Evolutionary conservation across 2,329 filamentous ascomycete species (phyloP).

Genomic region (Ophiostoma pallidulum): DNA sequence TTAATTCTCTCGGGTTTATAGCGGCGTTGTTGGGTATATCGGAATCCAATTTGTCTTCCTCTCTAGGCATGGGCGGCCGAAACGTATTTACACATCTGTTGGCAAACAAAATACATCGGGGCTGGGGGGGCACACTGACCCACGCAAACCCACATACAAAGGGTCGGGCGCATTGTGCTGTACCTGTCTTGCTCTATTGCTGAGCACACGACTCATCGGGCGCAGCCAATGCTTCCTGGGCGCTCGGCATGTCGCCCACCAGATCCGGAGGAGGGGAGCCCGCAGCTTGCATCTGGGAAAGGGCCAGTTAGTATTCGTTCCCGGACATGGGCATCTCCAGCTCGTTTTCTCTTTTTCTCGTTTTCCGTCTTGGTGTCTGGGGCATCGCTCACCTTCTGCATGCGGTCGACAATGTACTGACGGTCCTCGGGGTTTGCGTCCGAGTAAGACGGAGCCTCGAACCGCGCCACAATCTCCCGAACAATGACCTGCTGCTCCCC

Average conservation of each 20-base stretch:
- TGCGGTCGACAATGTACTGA: conserved; percentile 90
- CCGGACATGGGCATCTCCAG: too few relatives aligned
- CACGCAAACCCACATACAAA: too few relatives aligned
- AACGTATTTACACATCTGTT: too few relatives aligned
- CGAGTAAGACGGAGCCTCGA: conserved; percentile 71
- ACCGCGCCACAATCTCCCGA: conserved; percentile 76
- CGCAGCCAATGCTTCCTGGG: conserved; percentile 58
- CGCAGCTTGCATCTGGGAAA: conserved; percentile 81
- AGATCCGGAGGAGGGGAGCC: conserved; percentile 86
- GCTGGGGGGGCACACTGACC: too few relatives aligned
- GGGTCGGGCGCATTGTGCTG: too few relatives aligned
- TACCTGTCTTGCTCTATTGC: conserved; percentile 34
- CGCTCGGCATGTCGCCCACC: conserved; percentile 79
- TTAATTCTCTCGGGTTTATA: background rate
- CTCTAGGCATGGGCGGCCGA: background rate
- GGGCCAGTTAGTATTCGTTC: conserved; percentile 9
- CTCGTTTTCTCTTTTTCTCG: conserved; percentile 1
- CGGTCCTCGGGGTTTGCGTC: conserved; percentile 74
- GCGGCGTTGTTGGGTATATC: too few relatives aligned
- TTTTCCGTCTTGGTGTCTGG: background rate
- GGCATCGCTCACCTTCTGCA: conserved; percentile 71
- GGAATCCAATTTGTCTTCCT: background rate
- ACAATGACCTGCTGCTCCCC: conserved; percentile 72
- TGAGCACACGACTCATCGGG: conserved; percentile 54
- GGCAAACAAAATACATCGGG: too few relatives aligned